These are phyloP conservation scores for Pestalotiopsis sp. DNA, from an alignment of 2,329 filamentous ascomycete genomes.

Conservation along the genomic window DNA sequence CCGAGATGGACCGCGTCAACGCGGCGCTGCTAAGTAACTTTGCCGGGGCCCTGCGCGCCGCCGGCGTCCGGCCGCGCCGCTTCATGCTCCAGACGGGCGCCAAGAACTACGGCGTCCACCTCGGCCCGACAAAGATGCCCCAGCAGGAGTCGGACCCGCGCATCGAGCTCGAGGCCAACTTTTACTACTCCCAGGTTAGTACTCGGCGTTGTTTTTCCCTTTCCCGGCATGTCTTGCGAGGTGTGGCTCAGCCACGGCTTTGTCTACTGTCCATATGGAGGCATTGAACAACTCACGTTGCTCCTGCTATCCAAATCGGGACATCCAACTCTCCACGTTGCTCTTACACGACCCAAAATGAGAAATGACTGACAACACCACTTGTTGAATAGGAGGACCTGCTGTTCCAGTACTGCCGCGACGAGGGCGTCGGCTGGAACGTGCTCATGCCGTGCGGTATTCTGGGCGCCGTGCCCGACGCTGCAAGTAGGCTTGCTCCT, in stretches of 20 bases:
- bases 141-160: conserved; percentile 48
- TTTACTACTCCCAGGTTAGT: conserved; percentile 60
- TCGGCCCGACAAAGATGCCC: conserved; percentile 45
- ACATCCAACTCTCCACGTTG: too few relatives aligned
- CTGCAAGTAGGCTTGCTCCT: conserved; percentile 32
- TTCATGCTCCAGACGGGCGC: conserved; percentile 54
- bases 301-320: too few relatives aligned
- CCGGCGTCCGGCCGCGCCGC: conserved; percentile 46
- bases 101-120: conserved; percentile 55
- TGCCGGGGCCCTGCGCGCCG: conserved; percentile 24
- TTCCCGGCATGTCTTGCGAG: too few relatives aligned
- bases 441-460: conserved; percentile 51
- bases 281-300: too few relatives aligned
- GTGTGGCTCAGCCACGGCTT: too few relatives aligned
- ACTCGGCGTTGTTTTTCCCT: too few relatives aligned
- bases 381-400: too few relatives aligned
- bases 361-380: too few relatives aligned
- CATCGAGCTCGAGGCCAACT: conserved; percentile 48
- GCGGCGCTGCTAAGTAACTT: conserved; percentile 48
- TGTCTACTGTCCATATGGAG: too few relatives aligned
- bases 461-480: conserved; percentile 49
- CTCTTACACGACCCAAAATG: too few relatives aligned
- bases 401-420: conserved; percentile 43
- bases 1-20: conserved; percentile 52
- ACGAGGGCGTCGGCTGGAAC: conserved; percentile 43